Percentiles rank a stretch among this genome's conserved stretches.
Evolutionary conservation across 345 rosid genomes (phyloP).

Genomic region (Lumnitzera littorea): DNA sequence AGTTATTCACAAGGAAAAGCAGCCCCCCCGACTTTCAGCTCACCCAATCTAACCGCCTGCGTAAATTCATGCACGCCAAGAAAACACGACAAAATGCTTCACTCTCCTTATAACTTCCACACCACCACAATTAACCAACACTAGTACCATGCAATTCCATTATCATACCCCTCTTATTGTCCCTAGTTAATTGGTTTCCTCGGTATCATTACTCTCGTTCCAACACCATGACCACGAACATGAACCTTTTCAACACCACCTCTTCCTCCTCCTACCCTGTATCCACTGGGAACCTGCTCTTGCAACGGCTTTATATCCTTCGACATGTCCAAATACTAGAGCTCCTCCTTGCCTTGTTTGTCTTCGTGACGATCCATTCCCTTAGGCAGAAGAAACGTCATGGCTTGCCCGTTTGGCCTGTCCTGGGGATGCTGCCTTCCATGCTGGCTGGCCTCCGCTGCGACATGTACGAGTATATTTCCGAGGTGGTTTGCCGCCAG

Average conservation of each 20-base stretch:
- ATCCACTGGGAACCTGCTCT: conserved; percentile 11
- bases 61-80: conserved; percentile 48
- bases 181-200: conserved; percentile 4
- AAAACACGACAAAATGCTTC: conserved; percentile 3
- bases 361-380: conserved; percentile 40
- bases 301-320: conserved; percentile 25
- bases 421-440: conserved; percentile 92
- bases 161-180: conserved; percentile 10
- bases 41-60: conserved; percentile 78
- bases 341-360: conserved; percentile 40
- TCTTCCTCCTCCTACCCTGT: conserved; percentile 1
- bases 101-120: conserved; percentile 5
- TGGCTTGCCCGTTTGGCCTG: conserved; percentile 77
- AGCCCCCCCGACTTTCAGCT: conserved; percentile 30
- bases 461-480: conserved; percentile 69
- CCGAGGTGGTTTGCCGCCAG: conserved; percentile 42
- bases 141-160: conserved; percentile 1
- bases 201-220: conserved; percentile 7
- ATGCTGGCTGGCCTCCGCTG: conserved; percentile 31
- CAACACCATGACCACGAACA: conserved; percentile 37
- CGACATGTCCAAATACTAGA: conserved; percentile 44
- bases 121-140: neutral
- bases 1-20: neutral
- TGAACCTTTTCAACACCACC: conserved; percentile 32
- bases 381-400: conserved; percentile 39